Percentiles rank a stretch among this genome's conserved stretches.
Evolutionary conservation across 352 stramenopile species (phyloP).

Genomic region (Globisporangium nodosum): DNA sequence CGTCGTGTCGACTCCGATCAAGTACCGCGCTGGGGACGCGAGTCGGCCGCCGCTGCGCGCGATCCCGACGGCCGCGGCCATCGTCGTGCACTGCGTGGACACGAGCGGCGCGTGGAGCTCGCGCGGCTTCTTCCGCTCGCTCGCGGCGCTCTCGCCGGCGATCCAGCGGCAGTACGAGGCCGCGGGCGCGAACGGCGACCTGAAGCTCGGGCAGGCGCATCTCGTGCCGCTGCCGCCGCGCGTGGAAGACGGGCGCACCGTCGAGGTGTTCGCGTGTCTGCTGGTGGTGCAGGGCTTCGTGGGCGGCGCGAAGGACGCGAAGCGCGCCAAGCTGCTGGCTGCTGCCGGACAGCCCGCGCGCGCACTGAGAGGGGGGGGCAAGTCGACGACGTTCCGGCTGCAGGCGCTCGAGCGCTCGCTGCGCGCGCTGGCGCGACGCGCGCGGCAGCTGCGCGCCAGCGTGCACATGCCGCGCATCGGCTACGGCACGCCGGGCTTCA

Average conservation of each 20-base stretch:
- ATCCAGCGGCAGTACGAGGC: constrained; percentile 66
- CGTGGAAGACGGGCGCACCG: not conserved
- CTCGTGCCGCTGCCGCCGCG: constrained; percentile 36
- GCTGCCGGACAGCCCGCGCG: constrained; percentile 6
- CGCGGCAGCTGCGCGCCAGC: constrained; percentile 31
- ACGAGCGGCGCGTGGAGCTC: constrained; percentile 67
- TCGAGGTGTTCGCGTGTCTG: constrained; percentile 53
- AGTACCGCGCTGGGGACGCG: constrained; percentile 56
- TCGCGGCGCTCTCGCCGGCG: constrained; percentile 41
- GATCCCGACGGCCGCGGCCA: constrained; percentile 18
- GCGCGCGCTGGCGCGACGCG: constrained; percentile 28
- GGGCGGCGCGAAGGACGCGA: constrained; percentile 37
- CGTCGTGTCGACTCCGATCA: constrained; percentile 11
- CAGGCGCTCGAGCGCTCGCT: constrained; percentile 54
- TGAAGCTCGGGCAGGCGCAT: constrained; percentile 71
- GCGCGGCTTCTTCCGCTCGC: constrained; percentile 65
- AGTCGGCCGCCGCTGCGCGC: constrained; percentile 27
- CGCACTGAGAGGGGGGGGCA: constrained; percentile 14
- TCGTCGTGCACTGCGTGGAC: constrained; percentile 77
- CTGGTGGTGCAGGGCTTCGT: constrained; percentile 67
- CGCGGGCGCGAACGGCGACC: constrained; percentile 42
- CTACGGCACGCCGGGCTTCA: constrained; percentile 70
- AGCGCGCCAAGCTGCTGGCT: constrained; percentile 12
- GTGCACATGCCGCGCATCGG: constrained; percentile 77
- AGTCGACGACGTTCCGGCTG: constrained; percentile 62